A percentile compares a stretch with the other conserved stretches of the same genome.
Evolutionary conservation across 306 rosid species (phyloP).

Genomic region (Cercis canadensis): DNA sequence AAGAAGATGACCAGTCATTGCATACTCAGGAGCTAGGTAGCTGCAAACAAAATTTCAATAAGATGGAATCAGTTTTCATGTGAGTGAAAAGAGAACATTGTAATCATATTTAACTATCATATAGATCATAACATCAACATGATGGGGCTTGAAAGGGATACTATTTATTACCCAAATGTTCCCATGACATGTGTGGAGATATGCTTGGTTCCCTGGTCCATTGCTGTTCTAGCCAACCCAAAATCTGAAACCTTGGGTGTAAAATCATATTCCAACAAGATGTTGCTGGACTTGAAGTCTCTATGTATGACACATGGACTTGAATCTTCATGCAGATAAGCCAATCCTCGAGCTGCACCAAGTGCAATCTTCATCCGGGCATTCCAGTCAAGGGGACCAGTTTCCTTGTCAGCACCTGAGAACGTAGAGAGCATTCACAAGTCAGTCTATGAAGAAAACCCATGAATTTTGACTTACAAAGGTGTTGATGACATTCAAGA

Average conservation of each 20-base stretch:
- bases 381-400: constrained; percentile 85
- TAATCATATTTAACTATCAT: constrained; percentile 33
- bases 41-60: constrained; percentile 55
- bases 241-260: constrained; percentile 96
- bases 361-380: constrained; percentile 91
- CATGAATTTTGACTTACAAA: constrained; percentile 17
- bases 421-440: constrained; percentile 34
- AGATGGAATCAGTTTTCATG: constrained; percentile 13
- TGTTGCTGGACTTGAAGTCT: constrained; percentile 96
- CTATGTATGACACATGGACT: constrained; percentile 95
- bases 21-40: constrained; percentile 97
- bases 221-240: constrained; percentile 94
- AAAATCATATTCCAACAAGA: constrained; percentile 83
- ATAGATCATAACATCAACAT: constrained; percentile 25
- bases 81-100: background rate
- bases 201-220: constrained; percentile 86
- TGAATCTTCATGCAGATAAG: constrained; percentile 96
- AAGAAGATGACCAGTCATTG: constrained; percentile 97
- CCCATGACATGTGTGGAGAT: constrained; percentile 99
- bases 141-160: constrained; percentile 14
- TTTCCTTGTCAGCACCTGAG: constrained; percentile 84
- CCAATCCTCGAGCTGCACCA: constrained; percentile 93
- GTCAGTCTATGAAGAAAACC: constrained; percentile 23
- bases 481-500: constrained; percentile 23
- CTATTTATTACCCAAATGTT: constrained; percentile 84